Base-by-base conservation (phyloP, 345 rosid genomes). In the Laguncularia racemosa region DNA sequence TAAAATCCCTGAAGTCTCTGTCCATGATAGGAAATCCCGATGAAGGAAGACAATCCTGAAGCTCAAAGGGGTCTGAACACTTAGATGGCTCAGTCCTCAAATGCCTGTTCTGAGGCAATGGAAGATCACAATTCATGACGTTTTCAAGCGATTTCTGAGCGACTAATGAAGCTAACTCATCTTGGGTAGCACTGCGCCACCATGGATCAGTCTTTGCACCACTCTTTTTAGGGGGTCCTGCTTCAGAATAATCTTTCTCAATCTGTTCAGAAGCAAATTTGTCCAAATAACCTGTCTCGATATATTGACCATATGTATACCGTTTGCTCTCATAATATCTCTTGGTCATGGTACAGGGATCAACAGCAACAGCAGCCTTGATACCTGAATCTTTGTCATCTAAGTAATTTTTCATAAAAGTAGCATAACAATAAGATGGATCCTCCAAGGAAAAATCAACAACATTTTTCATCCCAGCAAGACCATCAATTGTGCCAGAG, bases 41-140 rank as follows among this genome's bases (percentile, higher is more conserved):
- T 23, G 12, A 16, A n/a, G 44, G 49, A 56, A 56, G 49, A 18
- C 57, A 7, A 10, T 65, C 69, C 66, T 55, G 70, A 60, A 58
- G 53, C 52, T 72, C 66, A 26, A 70, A 75, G 71, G 70, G 21
- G 6, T 59, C 66, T 19, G 78, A 59, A 65, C 66, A 61, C 13
- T 67, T 67, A 58, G 56, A 68, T n/a, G 81, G 67, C 65, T 59
- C 65, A 62, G 68, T 77, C 69, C 76, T 67, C 18, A 69, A 16
- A 12, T 74, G 78, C 67, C 71, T 48, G 73, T 84, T 86, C 75
- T 79, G 90, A 6, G 95, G 91, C 7, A 88, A 84, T 55, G 97
- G 98, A 28, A 92, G 83, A 67, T 89, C 98, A 64, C 95, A 89
- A 60, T 89, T 92, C 68, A 74, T 91, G 26, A 92, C 64, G 62